A percentile compares a stretch with the other conserved stretches of the same genome.
phyloP scores from a whole-genome alignment of 2,329 filamentous ascomycete species.

The Juglanconis oblonga region DNA sequence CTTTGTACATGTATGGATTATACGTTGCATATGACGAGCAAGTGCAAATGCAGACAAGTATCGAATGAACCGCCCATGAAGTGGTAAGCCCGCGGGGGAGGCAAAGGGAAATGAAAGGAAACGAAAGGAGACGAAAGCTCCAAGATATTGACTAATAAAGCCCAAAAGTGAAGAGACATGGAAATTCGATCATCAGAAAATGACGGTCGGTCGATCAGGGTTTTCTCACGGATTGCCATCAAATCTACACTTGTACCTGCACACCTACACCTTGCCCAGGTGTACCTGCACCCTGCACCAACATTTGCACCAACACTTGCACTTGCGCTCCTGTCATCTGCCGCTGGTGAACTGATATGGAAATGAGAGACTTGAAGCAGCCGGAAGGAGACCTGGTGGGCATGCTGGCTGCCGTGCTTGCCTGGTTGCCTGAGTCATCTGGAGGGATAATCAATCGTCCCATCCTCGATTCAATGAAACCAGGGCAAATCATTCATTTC shows the following conservation, averaged over 20 bases:
- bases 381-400: no score
- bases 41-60: not conserved
- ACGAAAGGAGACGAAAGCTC: not conserved
- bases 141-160: not conserved
- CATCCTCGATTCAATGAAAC: not conserved
- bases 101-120: not conserved
- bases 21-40: not conserved
- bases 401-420: no score
- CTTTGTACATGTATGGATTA: not conserved
- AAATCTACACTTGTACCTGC: no score
- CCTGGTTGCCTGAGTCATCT: not conserved
- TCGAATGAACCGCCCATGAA: not conserved
- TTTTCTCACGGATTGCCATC: no score
- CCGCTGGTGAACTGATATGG: no score
- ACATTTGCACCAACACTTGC: no score
- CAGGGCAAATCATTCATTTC: constrained; percentile 1
- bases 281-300: no score
- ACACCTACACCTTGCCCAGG: no score
- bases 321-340: no score
- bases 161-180: not conserved
- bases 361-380: no score
- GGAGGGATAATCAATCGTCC: not conserved
- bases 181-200: not conserved
- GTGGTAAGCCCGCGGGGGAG: not conserved
- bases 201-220: not conserved